Evolutionary conservation across 2,329 filamentous ascomycete species (phyloP).

Genomic region (Fusarium sp.): DNA sequence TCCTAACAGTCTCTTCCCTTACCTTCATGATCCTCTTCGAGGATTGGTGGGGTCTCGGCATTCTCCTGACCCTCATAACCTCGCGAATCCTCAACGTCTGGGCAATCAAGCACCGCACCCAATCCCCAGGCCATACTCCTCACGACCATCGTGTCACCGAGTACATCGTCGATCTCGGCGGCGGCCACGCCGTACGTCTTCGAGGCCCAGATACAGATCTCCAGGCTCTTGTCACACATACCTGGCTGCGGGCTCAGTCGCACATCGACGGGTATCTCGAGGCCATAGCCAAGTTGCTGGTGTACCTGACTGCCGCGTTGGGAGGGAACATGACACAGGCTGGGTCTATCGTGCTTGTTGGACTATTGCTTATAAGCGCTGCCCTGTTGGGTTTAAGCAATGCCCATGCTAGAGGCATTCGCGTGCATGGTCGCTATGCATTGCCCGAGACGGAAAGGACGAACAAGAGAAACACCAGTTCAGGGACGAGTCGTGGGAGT

Average conservation of each 20-base stretch:
- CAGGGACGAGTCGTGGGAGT: not conserved
- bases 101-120: constrained; percentile 63
- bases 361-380: constrained; percentile 62
- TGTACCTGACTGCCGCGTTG: constrained; percentile 66
- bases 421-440: constrained; percentile 62
- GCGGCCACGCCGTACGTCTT: constrained; percentile 62
- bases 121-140: constrained; percentile 1
- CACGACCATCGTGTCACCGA: constrained; percentile 47
- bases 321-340: constrained; percentile 65
- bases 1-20: constrained; percentile 57
- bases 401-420: constrained; percentile 56
- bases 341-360: constrained; percentile 62
- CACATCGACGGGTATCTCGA: constrained; percentile 62
- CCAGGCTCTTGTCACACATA: constrained; percentile 66
- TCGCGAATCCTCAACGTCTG: constrained; percentile 67
- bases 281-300: constrained; percentile 64
- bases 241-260: constrained; percentile 66
- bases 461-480: not conserved
- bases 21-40: constrained; percentile 57
- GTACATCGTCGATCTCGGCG: constrained; percentile 63
- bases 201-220: constrained; percentile 66
- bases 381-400: constrained; percentile 66
- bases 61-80: constrained; percentile 60
- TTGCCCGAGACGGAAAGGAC: constrained; percentile 32
- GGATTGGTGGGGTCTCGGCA: constrained; percentile 64